phyloP scores from a whole-genome alignment of 768 basidiomycete species.

The Clathrus columnatus region DNA sequence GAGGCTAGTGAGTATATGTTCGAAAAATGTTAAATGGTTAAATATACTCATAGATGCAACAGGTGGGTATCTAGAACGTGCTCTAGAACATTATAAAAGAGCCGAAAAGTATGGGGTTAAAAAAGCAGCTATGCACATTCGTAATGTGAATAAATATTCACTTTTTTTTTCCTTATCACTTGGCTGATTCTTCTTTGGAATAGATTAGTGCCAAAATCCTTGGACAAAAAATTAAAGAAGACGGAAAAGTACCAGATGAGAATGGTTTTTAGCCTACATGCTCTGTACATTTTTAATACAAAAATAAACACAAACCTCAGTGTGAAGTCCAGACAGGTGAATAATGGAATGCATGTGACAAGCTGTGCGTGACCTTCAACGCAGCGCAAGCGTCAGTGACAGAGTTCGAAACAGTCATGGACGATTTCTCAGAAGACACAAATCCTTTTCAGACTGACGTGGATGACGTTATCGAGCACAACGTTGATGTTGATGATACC shows the following conservation, averaged over 20 bases:
- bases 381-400: background rate
- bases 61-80: slow-evolving; percentile 77
- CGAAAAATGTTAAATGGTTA: background rate
- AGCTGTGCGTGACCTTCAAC: background rate
- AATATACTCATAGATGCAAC: slow-evolving; percentile 7
- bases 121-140: slow-evolving; percentile 71
- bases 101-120: slow-evolving; percentile 73
- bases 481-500: background rate
- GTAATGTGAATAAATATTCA: slow-evolving; percentile 48
- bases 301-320: background rate
- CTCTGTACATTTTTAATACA: background rate
- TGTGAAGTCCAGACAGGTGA: too few relatives aligned
- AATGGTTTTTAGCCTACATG: background rate
- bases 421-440: slow-evolving; percentile 25
- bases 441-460: slow-evolving; percentile 32
- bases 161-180: slow-evolving; percentile 15
- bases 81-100: slow-evolving; percentile 72
- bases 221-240: slow-evolving; percentile 46
- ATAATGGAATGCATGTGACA: too few relatives aligned
- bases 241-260: background rate
- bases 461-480: slow-evolving; percentile 18
- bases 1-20: slow-evolving; percentile 64
- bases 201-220: slow-evolving; percentile 79
- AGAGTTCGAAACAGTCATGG: background rate
- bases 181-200: slow-evolving; percentile 7